A percentile compares a stretch with the other conserved stretches of the same genome.
These are phyloP conservation scores for Phytopythium ostracodes DNA, from an alignment of 352 stramenopile species.

Conservation along the genomic window DNA sequence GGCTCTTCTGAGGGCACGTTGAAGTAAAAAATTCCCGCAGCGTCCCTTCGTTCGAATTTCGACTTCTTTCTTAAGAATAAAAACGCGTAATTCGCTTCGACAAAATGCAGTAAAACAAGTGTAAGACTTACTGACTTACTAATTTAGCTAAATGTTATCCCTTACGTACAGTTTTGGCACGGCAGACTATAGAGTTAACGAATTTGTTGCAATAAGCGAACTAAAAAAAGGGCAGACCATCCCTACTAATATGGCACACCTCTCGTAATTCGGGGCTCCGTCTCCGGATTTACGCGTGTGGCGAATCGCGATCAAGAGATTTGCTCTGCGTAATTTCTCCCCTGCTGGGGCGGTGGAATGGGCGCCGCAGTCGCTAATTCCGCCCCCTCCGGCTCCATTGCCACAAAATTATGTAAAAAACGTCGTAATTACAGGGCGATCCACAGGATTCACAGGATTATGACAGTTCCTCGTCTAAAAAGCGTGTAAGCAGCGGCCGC, in stretches of 20 bases:
- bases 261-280: constrained; percentile 5
- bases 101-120: too few species aligned
- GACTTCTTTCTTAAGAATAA: background rate
- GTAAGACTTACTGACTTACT: too few species aligned
- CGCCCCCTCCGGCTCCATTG: constrained; percentile 14
- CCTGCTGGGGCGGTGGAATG: constrained; percentile 20
- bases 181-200: background rate
- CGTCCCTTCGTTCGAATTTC: background rate
- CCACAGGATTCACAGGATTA: background rate
- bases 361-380: constrained; percentile 39
- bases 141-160: background rate
- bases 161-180: background rate
- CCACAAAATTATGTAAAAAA: too few species aligned
- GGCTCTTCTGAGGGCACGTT: background rate
- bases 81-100: too few species aligned
- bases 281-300: constrained; percentile 18
- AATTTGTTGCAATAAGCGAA: background rate
- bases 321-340: constrained; percentile 80
- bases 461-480: constrained; percentile 3
- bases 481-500: constrained; percentile 28
- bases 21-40: background rate
- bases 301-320: constrained; percentile 84
- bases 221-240: constrained; percentile 37
- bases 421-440: too few species aligned
- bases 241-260: constrained; percentile 18